phyloP scores from a whole-genome alignment of 192 early-diverging fungal genomes.

The Backusella macrospora region DNA sequence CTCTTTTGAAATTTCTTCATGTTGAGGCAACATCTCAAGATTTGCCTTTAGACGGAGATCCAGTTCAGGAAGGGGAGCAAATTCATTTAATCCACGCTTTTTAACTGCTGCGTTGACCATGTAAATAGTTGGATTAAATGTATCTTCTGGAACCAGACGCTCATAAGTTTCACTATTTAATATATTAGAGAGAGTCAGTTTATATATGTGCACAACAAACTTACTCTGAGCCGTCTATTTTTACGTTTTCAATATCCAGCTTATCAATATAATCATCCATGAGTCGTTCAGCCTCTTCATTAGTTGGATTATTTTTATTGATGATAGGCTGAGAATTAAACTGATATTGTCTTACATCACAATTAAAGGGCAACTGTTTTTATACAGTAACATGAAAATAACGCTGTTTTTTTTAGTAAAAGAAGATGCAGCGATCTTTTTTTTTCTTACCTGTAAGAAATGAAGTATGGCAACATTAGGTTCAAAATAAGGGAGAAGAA shows the following conservation, averaged over 20 bases:
- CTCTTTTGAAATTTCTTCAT: not conserved
- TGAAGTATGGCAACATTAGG: not conserved
- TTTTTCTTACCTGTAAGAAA: not conserved
- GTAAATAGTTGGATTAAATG: not conserved
- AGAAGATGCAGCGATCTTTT: too few relatives aligned
- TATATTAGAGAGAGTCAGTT: not conserved
- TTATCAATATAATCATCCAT: not conserved
- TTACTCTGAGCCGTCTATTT: not conserved
- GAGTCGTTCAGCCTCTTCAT: not conserved
- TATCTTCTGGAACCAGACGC: not conserved
- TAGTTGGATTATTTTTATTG: not conserved
- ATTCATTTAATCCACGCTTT: not conserved
- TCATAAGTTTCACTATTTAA: not conserved
- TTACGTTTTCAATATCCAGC: not conserved
- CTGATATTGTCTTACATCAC: not conserved
- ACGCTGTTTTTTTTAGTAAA: not conserved
- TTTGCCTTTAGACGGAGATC: not conserved
- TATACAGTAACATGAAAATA: not conserved
- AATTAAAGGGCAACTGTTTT: not conserved
- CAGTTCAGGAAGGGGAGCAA: not conserved
- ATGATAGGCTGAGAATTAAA: not conserved
- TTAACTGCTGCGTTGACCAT: not conserved
- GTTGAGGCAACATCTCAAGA: not conserved
- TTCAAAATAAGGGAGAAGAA: not conserved
- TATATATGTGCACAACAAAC: not conserved